phyloP scores from a whole-genome alignment of 129 eudicot genomes.

The Gnaphalium uliginosum region DNA sequence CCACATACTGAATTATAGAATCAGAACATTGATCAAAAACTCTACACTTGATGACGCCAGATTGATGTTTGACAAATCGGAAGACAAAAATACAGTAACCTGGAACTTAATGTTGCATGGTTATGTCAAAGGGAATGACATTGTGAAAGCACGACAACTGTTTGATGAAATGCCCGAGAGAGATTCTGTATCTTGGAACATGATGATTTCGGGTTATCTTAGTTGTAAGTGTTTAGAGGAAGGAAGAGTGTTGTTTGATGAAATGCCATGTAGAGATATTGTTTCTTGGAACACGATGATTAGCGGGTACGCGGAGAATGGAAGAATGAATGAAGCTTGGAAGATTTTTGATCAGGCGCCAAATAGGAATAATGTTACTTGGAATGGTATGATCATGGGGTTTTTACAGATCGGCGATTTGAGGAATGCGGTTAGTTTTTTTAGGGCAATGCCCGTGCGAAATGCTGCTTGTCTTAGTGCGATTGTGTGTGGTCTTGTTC shows the following conservation, averaged over 20 bases:
- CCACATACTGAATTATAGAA: conserved; percentile 43
- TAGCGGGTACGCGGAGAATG: conserved; percentile 70
- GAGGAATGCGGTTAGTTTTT: conserved; percentile 52
- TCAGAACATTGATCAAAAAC: conserved; percentile 43
- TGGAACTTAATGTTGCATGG: conserved; percentile 84
- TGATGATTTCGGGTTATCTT: conserved; percentile 63
- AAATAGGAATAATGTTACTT: conserved; percentile 54
- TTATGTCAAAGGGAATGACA: conserved; percentile 56
- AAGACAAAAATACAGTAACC: conserved; percentile 53
- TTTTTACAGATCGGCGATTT: conserved; percentile 63
- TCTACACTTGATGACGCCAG: conserved; percentile 55
- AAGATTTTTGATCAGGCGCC: conserved; percentile 52
- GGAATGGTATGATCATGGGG: conserved; percentile 74
- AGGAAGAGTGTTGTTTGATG: conserved; percentile 56
- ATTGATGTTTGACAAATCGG: conserved; percentile 43
- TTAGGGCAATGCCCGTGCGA: conserved; percentile 53
- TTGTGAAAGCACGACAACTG: conserved; percentile 54
- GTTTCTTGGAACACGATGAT: conserved; percentile 82
- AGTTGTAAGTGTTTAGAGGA: conserved; percentile 51
- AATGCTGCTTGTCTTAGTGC: conserved; percentile 67
- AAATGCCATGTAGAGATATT: conserved; percentile 59
- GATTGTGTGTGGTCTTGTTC: conserved; percentile 67
- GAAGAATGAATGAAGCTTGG: conserved; percentile 66
- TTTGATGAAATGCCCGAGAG: conserved; percentile 71
- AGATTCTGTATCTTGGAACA: conserved; percentile 73